Evolutionary conservation across 2,329 filamentous ascomycete species (phyloP).

Genomic region (Apiospora phragmitis): DNA sequence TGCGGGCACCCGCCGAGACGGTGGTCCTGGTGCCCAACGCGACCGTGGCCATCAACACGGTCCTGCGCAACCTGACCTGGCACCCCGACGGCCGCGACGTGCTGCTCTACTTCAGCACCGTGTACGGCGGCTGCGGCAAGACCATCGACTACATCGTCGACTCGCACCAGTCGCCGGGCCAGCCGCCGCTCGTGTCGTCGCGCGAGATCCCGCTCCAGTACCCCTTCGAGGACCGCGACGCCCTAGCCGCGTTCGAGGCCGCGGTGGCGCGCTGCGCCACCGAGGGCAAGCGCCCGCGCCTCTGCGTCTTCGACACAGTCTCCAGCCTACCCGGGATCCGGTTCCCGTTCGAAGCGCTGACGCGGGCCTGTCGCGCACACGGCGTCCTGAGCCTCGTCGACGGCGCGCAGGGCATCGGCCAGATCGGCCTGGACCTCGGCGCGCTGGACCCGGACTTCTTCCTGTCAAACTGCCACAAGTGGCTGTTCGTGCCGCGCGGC

Average conservation of each 20-base stretch:
- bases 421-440: conserved; percentile 69
- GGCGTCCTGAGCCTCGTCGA: conserved; percentile 76
- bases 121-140: conserved; percentile 78
- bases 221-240: conserved; percentile 68
- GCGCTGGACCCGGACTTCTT: conserved; percentile 80
- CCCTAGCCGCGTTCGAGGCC: conserved; percentile 61
- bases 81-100: conserved; percentile 70
- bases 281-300: conserved; percentile 61
- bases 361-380: conserved; percentile 62
- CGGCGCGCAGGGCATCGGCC: conserved; percentile 81
- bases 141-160: conserved; percentile 72
- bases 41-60: conserved; percentile 74
- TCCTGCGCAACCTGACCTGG: conserved; percentile 75
- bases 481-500: conserved; percentile 79
- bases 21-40: conserved; percentile 82
- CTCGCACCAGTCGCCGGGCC: conserved; percentile 42
- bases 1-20: conserved; percentile 66
- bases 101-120: conserved; percentile 75
- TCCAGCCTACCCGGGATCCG: conserved; percentile 76
- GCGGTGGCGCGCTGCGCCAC: conserved; percentile 54
- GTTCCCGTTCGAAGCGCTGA: conserved; percentile 74
- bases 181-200: conserved; percentile 41
- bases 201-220: conserved; percentile 63
- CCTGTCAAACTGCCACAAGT: conserved; percentile 86
- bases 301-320: conserved; percentile 80